Percentiles rank a stretch among this genome's conserved stretches.
These are phyloP conservation scores for Penstemon barbatus DNA, from an alignment of 257 asterid species.

Conservation along the genomic window DNA sequence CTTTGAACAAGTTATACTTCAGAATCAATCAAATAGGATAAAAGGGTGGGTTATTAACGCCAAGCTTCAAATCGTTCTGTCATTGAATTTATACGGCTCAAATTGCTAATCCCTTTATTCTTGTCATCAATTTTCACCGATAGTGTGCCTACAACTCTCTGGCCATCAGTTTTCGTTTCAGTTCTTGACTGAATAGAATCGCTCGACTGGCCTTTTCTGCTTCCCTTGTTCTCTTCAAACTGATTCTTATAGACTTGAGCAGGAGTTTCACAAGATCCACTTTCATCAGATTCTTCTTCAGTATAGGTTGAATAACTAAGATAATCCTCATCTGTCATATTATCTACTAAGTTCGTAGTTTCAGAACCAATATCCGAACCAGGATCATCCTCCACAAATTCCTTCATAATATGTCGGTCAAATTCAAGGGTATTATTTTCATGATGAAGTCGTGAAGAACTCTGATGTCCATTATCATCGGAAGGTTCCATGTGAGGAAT, in stretches of 20 bases:
- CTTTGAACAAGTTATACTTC: constrained; percentile 32
- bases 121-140: constrained; percentile 38
- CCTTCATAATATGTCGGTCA: constrained; percentile 33
- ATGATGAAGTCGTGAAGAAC: constrained; percentile 36
- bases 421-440: constrained; percentile 32
- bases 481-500: constrained; percentile 46
- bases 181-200: constrained; percentile 33
- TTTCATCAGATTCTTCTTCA: constrained; percentile 66
- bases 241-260: constrained; percentile 25
- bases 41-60: constrained; percentile 48
- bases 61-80: constrained; percentile 80
- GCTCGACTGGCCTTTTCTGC: constrained; percentile 42
- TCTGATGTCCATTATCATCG: constrained; percentile 63
- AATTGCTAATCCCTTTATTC: constrained; percentile 68
- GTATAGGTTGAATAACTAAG: constrained; percentile 53
- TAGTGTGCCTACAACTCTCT: constrained; percentile 32
- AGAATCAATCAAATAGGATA: constrained; percentile 28
- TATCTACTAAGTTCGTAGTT: constrained; percentile 33
- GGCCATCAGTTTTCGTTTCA: constrained; percentile 32
- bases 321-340: constrained; percentile 52
- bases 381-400: constrained; percentile 42
- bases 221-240: constrained; percentile 30
- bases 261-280: constrained; percentile 46
- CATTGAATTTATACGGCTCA: constrained; percentile 72
- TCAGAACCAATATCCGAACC: constrained; percentile 45